These are phyloP conservation scores for Heliosperma pusillum DNA, from an alignment of 148 eudicot species.

Conservation along the genomic window DNA sequence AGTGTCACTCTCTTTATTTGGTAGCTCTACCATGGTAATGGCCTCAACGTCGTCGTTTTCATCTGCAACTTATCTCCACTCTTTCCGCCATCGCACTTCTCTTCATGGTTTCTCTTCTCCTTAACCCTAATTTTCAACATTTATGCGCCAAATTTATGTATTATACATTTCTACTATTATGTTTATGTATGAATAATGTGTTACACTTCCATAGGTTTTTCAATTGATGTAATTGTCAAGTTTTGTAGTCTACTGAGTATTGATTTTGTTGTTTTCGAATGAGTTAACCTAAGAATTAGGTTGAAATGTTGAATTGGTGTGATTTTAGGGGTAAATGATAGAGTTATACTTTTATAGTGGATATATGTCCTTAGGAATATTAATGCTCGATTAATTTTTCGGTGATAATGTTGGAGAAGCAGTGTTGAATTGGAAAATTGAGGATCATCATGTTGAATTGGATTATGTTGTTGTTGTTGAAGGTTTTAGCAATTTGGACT, in stretches of 20 bases:
- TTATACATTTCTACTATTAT: too few relatives aligned
- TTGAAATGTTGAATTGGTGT: not conserved
- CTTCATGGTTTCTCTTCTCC: slow-evolving; percentile 21
- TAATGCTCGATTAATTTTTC: too few relatives aligned
- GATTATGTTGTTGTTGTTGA: slow-evolving; percentile 6
- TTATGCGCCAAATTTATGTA: not conserved
- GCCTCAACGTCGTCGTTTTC: slow-evolving; percentile 33
- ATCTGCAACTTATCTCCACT: slow-evolving; percentile 26
- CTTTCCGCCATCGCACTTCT: slow-evolving; percentile 22
- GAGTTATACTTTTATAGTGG: too few relatives aligned
- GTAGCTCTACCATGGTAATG: slow-evolving; percentile 16
- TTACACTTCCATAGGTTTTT: not conserved
- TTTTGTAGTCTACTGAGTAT: too few relatives aligned
- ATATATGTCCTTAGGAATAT: too few relatives aligned
- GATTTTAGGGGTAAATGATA: not conserved
- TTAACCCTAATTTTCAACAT: not conserved
- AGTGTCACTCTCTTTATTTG: not conserved
- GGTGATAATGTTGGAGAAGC: too few relatives aligned
- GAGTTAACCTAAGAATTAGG: not conserved
- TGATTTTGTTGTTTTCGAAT: not conserved
- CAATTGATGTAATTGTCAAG: not conserved
- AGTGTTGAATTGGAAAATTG: not conserved
- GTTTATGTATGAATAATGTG: not conserved
- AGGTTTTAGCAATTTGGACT: slow-evolving; percentile 32
- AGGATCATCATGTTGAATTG: not conserved